Percentiles rank a stretch among this genome's conserved stretches.
Evolutionary conservation across 1,284 basidiomycete genomes (phyloP).

Genomic region (Inonotus hispidus): DNA sequence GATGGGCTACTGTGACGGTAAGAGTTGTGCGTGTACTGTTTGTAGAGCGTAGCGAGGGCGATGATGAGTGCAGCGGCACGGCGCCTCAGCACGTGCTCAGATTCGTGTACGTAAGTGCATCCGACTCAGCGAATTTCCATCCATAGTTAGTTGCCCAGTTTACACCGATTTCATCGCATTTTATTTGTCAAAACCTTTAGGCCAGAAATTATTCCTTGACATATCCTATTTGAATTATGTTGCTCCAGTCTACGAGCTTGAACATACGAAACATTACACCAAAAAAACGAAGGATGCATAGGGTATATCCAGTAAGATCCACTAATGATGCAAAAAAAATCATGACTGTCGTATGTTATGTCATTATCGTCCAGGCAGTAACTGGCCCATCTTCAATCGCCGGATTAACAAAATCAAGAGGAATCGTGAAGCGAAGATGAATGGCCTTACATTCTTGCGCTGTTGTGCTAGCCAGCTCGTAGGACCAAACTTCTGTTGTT

Average conservation of each 20-base stretch:
- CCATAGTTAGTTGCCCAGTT: background rate
- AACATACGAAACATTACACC: background rate
- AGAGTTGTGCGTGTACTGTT: background rate
- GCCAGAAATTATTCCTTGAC: too few species aligned
- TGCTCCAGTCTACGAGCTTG: background rate
- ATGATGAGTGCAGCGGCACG: background rate
- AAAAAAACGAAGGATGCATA: background rate
- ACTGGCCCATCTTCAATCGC: background rate
- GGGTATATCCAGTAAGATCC: constrained; percentile 12
- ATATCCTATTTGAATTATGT: background rate
- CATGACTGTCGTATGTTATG: constrained; percentile 12
- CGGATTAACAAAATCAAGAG: constrained; percentile 2
- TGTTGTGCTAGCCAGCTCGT: constrained; percentile 59
- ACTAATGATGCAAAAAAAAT: constrained; percentile 4
- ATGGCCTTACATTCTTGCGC: constrained; percentile 41
- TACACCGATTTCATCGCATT: too few species aligned
- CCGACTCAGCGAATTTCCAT: background rate
- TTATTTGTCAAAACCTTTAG: too few species aligned
- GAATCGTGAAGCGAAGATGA: background rate
- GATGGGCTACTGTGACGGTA: background rate
- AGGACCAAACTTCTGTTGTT: constrained; percentile 38
- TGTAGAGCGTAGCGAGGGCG: background rate
- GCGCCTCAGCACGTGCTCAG: background rate
- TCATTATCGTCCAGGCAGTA: constrained; percentile 6
- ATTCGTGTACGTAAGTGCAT: background rate